phyloP scores from a whole-genome alignment of 2,329 filamentous ascomycete species.

The Ploettnerulaceae sp. region DNA sequence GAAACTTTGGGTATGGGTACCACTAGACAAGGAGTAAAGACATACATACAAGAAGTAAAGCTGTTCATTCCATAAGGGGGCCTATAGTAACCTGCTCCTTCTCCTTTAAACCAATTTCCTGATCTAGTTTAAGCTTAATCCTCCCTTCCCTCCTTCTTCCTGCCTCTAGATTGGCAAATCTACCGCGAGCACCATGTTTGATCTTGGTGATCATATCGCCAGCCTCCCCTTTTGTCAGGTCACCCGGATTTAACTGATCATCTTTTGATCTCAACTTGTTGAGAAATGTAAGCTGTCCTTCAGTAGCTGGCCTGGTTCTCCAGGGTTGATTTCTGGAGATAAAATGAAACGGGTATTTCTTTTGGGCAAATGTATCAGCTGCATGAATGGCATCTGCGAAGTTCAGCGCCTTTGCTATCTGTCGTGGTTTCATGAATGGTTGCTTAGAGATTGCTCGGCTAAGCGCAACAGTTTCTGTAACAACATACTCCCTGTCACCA shows the following conservation, averaged over 20 bases:
- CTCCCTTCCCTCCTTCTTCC: slow-evolving; percentile 47
- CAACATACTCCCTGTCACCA: slow-evolving; percentile 18
- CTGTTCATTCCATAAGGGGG: slow-evolving; percentile 39
- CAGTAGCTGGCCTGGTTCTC: slow-evolving; percentile 61
- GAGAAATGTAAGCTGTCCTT: slow-evolving; percentile 62
- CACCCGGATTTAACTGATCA: slow-evolving; percentile 48
- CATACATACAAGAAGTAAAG: slow-evolving; percentile 8
- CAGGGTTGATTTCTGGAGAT: slow-evolving; percentile 64
- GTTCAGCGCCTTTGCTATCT: slow-evolving; percentile 59
- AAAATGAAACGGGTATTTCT: slow-evolving; percentile 61
- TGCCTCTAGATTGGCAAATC: slow-evolving; percentile 49
- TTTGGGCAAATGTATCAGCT: slow-evolving; percentile 73
- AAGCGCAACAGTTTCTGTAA: slow-evolving; percentile 37
- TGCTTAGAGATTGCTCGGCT: slow-evolving; percentile 34
- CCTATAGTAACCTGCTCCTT: slow-evolving; percentile 54
- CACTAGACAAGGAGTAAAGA: slow-evolving; percentile 5
- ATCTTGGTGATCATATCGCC: slow-evolving; percentile 90
- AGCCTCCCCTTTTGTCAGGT: slow-evolving; percentile 74
- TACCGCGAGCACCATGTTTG: slow-evolving; percentile 71
- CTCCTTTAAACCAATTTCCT: slow-evolving; percentile 37
- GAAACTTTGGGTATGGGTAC: slow-evolving; percentile 16
- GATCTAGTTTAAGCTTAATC: slow-evolving; percentile 36
- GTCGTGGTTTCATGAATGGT: slow-evolving; percentile 64
- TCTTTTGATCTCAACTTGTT: slow-evolving; percentile 57
- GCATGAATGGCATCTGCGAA: slow-evolving; percentile 76